A percentile compares a stretch with the other conserved stretches of the same genome.
Conservation (phyloP, 2,329 filamentous ascomycete genomes). For the Moelleriella libera region DNA sequence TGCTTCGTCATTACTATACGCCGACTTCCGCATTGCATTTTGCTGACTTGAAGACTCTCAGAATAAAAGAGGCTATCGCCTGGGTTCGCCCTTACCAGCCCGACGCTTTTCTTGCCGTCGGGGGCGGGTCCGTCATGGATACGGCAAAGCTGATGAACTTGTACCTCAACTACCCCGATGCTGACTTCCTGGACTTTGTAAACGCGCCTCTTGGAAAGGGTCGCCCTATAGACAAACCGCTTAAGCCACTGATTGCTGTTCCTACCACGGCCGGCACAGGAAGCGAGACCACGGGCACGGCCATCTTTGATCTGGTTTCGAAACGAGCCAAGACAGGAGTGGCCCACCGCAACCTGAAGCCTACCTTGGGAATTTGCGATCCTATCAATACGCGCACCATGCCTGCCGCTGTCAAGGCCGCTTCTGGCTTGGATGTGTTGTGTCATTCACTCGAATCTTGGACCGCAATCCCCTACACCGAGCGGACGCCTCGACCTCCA, state of each 20-base stretch:
- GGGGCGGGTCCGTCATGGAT: slow-evolving; percentile 84
- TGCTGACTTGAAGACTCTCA: slow-evolving; percentile 16
- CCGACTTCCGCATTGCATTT: too few species aligned
- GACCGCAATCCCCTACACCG: slow-evolving; percentile 91
- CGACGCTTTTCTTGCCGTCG: slow-evolving; percentile 87
- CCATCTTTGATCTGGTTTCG: slow-evolving; percentile 88
- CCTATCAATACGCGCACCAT: slow-evolving; percentile 90
- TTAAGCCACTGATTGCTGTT: slow-evolving; percentile 68
- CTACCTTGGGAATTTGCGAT: slow-evolving; percentile 75
- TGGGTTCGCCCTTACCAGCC: slow-evolving; percentile 69
- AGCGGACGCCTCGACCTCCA: slow-evolving; percentile 67
- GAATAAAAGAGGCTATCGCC: slow-evolving; percentile 77
- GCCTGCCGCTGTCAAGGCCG: slow-evolving; percentile 85
- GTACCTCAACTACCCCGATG: slow-evolving; percentile 80
- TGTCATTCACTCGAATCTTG: slow-evolving; percentile 94
- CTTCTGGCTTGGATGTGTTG: slow-evolving; percentile 84
- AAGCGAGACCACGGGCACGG: slow-evolving; percentile 91
- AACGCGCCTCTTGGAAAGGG: slow-evolving; percentile 88
- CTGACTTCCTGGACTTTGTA: slow-evolving; percentile 93
- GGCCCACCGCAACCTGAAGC: slow-evolving; percentile 89
- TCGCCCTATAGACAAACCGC: slow-evolving; percentile 53
- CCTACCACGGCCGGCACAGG: slow-evolving; percentile 77
- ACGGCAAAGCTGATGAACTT: slow-evolving; percentile 98
- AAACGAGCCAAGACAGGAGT: slow-evolving; percentile 92
- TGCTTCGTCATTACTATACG: background rate